Evolutionary conservation across 371 early-diverging fungal genomes (phyloP), one percentile per base, ranked within the genome.

Genomic region (Sanchytrium tribonematis): DNA sequence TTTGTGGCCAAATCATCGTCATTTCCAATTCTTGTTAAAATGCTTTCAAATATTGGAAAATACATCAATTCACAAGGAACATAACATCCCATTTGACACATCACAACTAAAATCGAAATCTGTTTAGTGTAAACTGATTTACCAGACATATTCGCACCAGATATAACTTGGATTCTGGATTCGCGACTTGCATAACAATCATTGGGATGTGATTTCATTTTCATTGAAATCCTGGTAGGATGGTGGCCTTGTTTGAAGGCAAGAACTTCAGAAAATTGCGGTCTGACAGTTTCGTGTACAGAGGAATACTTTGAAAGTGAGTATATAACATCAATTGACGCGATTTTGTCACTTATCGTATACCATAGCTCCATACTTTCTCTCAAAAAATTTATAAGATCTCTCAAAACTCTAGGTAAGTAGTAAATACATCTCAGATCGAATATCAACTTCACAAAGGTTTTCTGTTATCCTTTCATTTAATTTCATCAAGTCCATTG

Each of bases 111-210:
- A 17, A 94, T 78, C 0, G 90, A 90, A 27, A 93, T 78, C 71
- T 91, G 93, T n/a, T 87, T 83, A 30, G 97, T 72, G 74, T 96
- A 97, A 1, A 97, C 92, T 17, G 90, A 85, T 74, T 95, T 95
- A 17, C 96, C 96, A 69, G 86, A 87, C 98, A 97, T 98, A 75
- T 99, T 99, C 0, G 97, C 91, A 0, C 99, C 99, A 0, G 91
- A 93, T 5, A 97, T 85, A 17, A 97, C 79, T 66, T 90, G 89
- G 70, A 97, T 82, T 27, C 82, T 88, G 27, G 80, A 78, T 0
- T 80, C 80, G 0, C 77, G 73, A 28, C 82, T 79, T 0, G 84
- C 83, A 75, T 82, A 87, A 1, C 84, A 79, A 71, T 91, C 88
- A 71, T 93, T 91, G 0, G 96, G 81, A 0, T 89, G 82, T 29